Evolutionary conservation across 371 early-diverging fungal genomes (phyloP).

Genomic region (Mucor plumbeus): DNA sequence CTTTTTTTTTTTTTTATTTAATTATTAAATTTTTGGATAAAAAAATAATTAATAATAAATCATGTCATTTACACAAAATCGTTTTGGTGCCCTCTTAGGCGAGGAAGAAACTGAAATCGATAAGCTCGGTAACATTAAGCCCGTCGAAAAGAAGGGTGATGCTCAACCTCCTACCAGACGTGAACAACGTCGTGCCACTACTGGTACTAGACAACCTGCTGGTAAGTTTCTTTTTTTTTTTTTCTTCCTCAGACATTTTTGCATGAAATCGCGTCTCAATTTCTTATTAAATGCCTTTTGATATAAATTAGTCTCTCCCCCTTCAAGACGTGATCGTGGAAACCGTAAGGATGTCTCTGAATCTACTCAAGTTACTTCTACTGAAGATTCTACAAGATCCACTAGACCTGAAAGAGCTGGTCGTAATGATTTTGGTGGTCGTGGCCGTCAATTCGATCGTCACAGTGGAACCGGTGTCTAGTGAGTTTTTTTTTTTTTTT

Average conservation of each 20-base stretch:
- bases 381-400: background rate
- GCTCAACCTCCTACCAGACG: conserved; percentile 28
- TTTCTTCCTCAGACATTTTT: background rate
- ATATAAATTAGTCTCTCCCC: conserved; percentile 43
- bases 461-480: conserved; percentile 71
- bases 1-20: conserved; percentile 13
- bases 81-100: conserved; percentile 40
- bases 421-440: conserved; percentile 7
- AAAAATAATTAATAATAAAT: background rate
- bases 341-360: conserved; percentile 26
- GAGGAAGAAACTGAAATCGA: conserved; percentile 48
- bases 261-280: conserved; percentile 2
- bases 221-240: conserved; percentile 19
- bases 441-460: conserved; percentile 74
- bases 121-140: conserved; percentile 48
- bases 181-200: conserved; percentile 20
- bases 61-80: conserved; percentile 43
- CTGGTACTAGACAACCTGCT: conserved; percentile 30
- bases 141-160: conserved; percentile 33
- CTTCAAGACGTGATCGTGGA: conserved; percentile 41
- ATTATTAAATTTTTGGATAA: background rate
- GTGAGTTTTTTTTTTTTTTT: conserved; percentile 33
- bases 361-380: background rate
- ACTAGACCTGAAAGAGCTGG: conserved; percentile 26
- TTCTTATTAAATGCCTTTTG: background rate